phyloP scores from a whole-genome alignment of 176 grass and related monocot genomes.

The Ananas comosus region DNA sequence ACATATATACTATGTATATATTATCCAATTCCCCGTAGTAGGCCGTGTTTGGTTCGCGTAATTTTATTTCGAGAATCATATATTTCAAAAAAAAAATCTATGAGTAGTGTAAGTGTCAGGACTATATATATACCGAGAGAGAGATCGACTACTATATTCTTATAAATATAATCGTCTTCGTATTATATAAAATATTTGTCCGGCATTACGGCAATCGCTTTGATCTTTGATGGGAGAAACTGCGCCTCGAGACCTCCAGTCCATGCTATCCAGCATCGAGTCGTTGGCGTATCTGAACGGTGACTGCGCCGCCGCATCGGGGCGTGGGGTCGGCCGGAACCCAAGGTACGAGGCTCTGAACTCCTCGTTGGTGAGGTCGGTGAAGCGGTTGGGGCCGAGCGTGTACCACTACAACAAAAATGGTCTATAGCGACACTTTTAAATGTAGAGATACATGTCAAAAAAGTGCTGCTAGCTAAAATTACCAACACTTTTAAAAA shows the following conservation, averaged over 20 bases:
- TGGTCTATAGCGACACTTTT: too few relatives aligned
- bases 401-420: too few relatives aligned
- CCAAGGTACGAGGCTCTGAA: not conserved
- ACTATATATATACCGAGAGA: too few relatives aligned
- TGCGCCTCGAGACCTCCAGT: conserved; percentile 13
- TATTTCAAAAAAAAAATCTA: too few relatives aligned
- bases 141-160: too few relatives aligned
- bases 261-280: not conserved
- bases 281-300: not conserved
- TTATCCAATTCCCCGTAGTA: not conserved
- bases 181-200: too few relatives aligned
- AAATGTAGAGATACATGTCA: too few relatives aligned
- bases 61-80: not conserved
- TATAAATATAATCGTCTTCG: too few relatives aligned
- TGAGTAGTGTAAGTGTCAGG: too few relatives aligned
- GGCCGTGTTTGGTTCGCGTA: not conserved
- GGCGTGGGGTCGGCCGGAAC: not conserved
- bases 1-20: not conserved
- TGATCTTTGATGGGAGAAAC: conserved; percentile 13
- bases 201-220: conserved; percentile 8
- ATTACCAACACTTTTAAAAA: too few relatives aligned
- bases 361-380: not conserved
- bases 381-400: not conserved
- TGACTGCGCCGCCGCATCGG: not conserved
- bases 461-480: too few relatives aligned